phyloP scores from a whole-genome alignment of 2,329 filamentous ascomycete species.

The Myotisia sp. region DNA sequence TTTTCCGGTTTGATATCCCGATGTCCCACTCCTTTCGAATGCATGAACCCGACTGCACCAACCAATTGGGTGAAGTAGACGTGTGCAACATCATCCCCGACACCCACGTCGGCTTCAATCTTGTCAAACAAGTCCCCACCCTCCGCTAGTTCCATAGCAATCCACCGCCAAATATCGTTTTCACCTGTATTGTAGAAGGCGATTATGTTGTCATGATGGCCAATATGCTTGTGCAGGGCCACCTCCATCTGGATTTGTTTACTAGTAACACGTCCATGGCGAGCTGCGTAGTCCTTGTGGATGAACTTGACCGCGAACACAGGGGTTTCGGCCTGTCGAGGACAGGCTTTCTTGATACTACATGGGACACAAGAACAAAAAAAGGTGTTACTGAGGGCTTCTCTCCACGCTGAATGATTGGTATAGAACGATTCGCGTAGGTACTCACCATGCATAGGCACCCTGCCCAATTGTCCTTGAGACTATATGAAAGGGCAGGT shows the following conservation, averaged over 20 bases:
- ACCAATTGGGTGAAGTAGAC: conserved; percentile 91
- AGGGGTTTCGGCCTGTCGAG: conserved; percentile 52
- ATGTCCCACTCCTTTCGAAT: conserved; percentile 88
- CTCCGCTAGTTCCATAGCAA: conserved; percentile 92
- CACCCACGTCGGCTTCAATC: conserved; percentile 92
- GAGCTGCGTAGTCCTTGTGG: conserved; percentile 87
- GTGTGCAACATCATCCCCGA: conserved; percentile 88
- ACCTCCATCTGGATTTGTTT: conserved; percentile 91
- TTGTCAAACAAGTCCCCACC: conserved; percentile 98
- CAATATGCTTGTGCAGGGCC: conserved; percentile 74
- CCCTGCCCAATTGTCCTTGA: conserved; percentile 94
- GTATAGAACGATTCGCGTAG: conserved; percentile 13
- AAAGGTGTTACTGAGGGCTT: no score
- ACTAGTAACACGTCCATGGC: conserved; percentile 71
- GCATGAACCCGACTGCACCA: conserved; percentile 83
- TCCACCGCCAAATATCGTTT: conserved; percentile 82
- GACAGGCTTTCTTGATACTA: conserved; percentile 86
- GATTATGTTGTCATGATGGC: conserved; percentile 84
- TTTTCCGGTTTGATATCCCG: conserved; percentile 91
- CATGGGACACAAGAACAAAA: not conserved
- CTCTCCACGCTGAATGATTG: no score
- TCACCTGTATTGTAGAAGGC: conserved; percentile 81
- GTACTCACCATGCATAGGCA: conserved; percentile 78
- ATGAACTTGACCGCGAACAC: conserved; percentile 98
- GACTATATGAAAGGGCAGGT: conserved; percentile 85